These are phyloP conservation scores for Eucalyptus marginata DNA, from an alignment of 345 rosid genomes.

Conservation along the genomic window DNA sequence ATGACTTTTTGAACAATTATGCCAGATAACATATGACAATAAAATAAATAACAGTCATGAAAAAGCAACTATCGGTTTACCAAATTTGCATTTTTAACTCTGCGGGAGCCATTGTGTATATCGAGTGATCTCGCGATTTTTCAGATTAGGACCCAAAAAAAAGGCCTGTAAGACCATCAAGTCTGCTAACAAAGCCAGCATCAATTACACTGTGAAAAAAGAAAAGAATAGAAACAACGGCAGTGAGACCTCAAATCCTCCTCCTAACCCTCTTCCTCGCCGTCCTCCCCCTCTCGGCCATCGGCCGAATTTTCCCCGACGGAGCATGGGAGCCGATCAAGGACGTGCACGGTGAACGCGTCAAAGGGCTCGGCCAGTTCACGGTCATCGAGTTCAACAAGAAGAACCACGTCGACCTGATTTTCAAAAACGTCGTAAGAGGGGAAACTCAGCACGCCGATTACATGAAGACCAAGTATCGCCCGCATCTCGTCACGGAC, in stretches of 20 bases:
- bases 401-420: rapidly evolving
- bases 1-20: no score
- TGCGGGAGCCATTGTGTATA: rapidly evolving
- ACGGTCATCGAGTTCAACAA: not conserved
- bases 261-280: not conserved
- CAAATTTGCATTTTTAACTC: not conserved
- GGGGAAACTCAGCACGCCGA: not conserved
- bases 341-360: not conserved
- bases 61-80: not conserved
- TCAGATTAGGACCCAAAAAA: not conserved
- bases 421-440: not conserved
- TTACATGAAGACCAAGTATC: rapidly evolving
- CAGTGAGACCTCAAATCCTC: not conserved
- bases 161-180: not conserved
- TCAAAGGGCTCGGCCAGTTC: not conserved
- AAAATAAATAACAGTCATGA: not conserved
- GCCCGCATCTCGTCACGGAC: not conserved
- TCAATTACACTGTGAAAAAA: not conserved
- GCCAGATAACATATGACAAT: rapidly evolving
- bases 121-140: rapidly evolving
- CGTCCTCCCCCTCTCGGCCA: not conserved
- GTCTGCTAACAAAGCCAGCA: not conserved
- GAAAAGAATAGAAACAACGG: not conserved
- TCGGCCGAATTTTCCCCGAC: no score
- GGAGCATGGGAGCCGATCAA: not conserved